Evolutionary conservation across 2,329 filamentous ascomycete genomes (phyloP).

Genomic region (Dothideomycetidae sp.): DNA sequence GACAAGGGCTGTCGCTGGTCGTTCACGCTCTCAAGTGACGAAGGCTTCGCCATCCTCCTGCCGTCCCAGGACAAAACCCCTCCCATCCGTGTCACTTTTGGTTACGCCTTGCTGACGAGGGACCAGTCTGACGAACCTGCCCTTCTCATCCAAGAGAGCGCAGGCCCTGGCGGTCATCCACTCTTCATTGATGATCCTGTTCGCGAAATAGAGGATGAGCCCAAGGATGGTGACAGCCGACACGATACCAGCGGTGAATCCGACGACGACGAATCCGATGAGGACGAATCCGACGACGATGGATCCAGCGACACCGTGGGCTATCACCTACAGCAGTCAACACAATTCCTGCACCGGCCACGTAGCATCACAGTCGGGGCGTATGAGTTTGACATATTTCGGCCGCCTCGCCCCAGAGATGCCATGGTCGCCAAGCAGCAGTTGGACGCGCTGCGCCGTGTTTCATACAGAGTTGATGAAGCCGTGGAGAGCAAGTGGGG

Average conservation of each 20-base stretch:
- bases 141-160: not conserved
- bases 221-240: no score
- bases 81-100: not conserved
- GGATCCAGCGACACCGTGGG: no score
- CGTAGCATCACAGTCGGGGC: no score
- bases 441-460: not conserved
- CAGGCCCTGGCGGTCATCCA: not conserved
- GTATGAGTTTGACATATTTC: no score
- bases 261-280: no score
- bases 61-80: not conserved
- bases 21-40: not conserved
- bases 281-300: no score
- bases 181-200: not conserved
- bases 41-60: not conserved
- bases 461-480: not conserved
- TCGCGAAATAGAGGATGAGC: no score
- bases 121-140: not conserved
- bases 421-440: not conserved
- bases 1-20: not conserved
- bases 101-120: not conserved
- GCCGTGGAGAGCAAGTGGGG: not conserved
- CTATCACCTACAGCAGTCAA: no score
- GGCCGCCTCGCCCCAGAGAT: no score
- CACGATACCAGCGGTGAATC: no score
- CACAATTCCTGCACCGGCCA: no score